Evolutionary conservation across 352 stramenopile species (phyloP).

Genomic region (Pythium apleroticum): DNA sequence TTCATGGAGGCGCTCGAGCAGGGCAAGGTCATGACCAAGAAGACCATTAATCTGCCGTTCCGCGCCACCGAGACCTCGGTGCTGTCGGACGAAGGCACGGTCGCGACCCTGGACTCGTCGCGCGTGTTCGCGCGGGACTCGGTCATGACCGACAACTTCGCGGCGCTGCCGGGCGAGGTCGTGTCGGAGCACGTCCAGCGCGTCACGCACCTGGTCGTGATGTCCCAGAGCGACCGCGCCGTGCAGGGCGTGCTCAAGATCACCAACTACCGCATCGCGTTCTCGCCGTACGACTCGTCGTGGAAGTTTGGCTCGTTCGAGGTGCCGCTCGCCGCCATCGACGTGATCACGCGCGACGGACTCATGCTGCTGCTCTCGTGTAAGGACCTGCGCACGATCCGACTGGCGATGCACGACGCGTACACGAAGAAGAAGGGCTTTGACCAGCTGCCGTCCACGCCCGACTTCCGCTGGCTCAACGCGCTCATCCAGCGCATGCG

Average conservation of each 20-base stretch:
- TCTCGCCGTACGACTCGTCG: constrained; percentile 81
- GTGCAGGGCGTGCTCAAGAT: constrained; percentile 87
- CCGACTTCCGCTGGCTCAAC: constrained; percentile 80
- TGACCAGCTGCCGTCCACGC: constrained; percentile 71
- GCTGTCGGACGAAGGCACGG: constrained; percentile 18
- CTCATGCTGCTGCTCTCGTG: constrained; percentile 81
- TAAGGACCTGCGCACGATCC: constrained; percentile 80
- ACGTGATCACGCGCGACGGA: constrained; percentile 74
- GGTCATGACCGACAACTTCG: constrained; percentile 62
- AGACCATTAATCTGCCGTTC: constrained; percentile 31
- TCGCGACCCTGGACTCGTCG: constrained; percentile 31
- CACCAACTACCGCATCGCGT: constrained; percentile 81
- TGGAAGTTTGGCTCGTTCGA: constrained; percentile 88
- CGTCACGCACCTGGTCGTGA: constrained; percentile 84
- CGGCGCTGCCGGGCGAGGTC: constrained; percentile 54
- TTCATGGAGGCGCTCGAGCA: constrained; percentile 82
- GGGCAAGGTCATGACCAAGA: constrained; percentile 83
- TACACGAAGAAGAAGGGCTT: constrained; percentile 83
- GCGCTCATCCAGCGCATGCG: constrained; percentile 78
- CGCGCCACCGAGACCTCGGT: constrained; percentile 21
- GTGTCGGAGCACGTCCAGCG: constrained; percentile 82
- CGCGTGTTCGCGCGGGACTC: constrained; percentile 55
- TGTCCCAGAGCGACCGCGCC: constrained; percentile 77
- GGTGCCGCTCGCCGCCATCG: constrained; percentile 72
- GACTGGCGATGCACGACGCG: constrained; percentile 83